Percentiles rank a stretch among this genome's conserved stretches.
These are phyloP conservation scores for Chenopodium album DNA, from an alignment of 148 eudicot species.

Conservation along the genomic window DNA sequence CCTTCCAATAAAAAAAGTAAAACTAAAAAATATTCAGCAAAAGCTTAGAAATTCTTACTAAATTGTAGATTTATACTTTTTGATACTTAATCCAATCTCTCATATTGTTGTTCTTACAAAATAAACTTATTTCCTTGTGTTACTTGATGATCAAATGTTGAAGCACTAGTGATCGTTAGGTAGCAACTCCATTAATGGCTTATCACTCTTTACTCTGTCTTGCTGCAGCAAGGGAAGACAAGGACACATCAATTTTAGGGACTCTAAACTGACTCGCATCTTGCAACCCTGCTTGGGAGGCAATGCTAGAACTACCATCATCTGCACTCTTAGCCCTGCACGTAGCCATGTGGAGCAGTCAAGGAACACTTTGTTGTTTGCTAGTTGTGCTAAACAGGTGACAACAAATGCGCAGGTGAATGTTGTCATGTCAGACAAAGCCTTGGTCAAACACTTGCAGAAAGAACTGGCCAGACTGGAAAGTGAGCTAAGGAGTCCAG, in stretches of 20 bases:
- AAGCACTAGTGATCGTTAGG: neutral
- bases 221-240: constrained; percentile 86
- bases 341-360: constrained; percentile 95
- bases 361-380: constrained; percentile 91
- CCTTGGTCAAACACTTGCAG: constrained; percentile 93
- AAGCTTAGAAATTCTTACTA: no score
- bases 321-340: constrained; percentile 93
- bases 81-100: no score
- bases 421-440: constrained; percentile 97
- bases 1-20: no score
- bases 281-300: constrained; percentile 93
- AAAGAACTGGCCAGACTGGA: constrained; percentile 88
- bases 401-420: constrained; percentile 92
- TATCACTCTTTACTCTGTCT: constrained; percentile 13
- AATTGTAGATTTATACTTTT: no score
- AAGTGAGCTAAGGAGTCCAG: constrained; percentile 77
- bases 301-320: constrained; percentile 94
- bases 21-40: no score
- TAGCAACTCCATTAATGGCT: neutral
- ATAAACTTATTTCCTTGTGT: neutral
- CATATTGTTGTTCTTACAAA: no score
- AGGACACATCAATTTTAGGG: constrained; percentile 89
- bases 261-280: constrained; percentile 90
- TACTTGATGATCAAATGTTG: neutral
- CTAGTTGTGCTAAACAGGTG: constrained; percentile 94